These are phyloP conservation scores for Chamaecrista fasciculata DNA, from an alignment of 306 rosid species.

Conservation along the genomic window DNA sequence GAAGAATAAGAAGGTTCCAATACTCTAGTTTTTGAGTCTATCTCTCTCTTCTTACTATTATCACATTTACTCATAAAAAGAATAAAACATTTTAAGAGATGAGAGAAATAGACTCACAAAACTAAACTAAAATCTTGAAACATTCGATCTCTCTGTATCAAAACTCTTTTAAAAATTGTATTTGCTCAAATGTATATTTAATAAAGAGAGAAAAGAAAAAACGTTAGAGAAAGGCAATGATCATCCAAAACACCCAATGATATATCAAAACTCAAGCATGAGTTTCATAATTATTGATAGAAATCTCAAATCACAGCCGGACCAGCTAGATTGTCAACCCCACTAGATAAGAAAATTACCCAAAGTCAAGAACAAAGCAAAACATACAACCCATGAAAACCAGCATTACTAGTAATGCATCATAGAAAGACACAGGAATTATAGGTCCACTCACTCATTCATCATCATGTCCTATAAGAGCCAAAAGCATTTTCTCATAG, in stretches of 20 bases:
- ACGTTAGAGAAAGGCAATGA: background rate
- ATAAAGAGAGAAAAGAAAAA: background rate
- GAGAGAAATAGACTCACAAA: no score
- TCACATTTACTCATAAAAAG: no score
- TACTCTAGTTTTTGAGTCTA: no score
- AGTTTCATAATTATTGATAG: background rate
- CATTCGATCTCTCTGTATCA: no score
- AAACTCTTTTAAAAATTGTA: no score
- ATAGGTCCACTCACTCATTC: background rate
- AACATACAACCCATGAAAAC: conserved; percentile 12
- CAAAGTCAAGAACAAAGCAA: conserved; percentile 12
- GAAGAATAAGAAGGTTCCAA: no score
- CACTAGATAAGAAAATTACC: background rate
- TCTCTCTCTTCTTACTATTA: no score
- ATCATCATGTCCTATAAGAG: conserved; percentile 35
- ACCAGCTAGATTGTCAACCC: background rate
- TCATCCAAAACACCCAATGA: background rate
- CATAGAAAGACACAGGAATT: background rate
- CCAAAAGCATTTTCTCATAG: conserved; percentile 42
- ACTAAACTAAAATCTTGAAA: no score
- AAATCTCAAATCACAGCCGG: background rate
- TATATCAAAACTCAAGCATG: background rate
- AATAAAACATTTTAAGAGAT: no score
- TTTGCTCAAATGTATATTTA: background rate
- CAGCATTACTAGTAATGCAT: background rate